Evolutionary conservation across 192 early-diverging fungal species (phyloP).

Genomic region (Coemansia sp.): DNA sequence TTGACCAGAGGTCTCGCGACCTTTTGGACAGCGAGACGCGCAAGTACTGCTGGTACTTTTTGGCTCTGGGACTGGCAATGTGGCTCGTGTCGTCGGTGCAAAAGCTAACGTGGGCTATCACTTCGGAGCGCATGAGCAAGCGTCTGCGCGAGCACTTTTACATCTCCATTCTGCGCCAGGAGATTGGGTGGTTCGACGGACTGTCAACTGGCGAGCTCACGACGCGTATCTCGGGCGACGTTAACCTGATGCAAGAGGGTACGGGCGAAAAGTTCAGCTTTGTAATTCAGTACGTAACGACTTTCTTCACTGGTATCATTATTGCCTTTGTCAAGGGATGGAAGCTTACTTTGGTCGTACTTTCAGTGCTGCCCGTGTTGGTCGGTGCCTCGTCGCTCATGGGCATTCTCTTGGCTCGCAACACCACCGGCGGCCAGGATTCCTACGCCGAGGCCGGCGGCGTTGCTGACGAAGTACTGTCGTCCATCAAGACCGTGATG

Average conservation of each 20-base stretch:
- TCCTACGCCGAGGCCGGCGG: constrained; percentile 83
- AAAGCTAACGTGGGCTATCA: constrained; percentile 24
- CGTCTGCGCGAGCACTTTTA: constrained; percentile 79
- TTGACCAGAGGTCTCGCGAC: constrained; percentile 18
- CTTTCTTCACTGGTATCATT: constrained; percentile 74
- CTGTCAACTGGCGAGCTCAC: constrained; percentile 79
- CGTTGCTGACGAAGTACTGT: constrained; percentile 83
- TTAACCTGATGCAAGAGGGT: constrained; percentile 85
- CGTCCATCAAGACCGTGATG: constrained; percentile 83
- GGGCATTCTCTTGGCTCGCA: constrained; percentile 57
- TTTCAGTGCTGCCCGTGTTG: constrained; percentile 76
- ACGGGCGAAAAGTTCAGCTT: constrained; percentile 83
- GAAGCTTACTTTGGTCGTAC: constrained; percentile 80
- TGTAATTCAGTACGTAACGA: constrained; percentile 62
- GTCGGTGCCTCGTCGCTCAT: constrained; percentile 59
- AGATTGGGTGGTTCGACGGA: constrained; percentile 86
- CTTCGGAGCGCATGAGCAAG: constrained; percentile 65
- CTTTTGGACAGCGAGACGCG: constrained; percentile 41
- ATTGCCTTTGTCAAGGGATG: constrained; percentile 82
- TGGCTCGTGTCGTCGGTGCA: constrained; percentile 23
- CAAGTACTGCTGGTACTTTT: constrained; percentile 51
- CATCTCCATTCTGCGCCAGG: constrained; percentile 77
- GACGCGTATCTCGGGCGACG: constrained; percentile 84
- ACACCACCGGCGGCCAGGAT: constrained; percentile 58
- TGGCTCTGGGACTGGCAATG: constrained; percentile 25